These are phyloP conservation scores for Fraxinus nigra DNA, from an alignment of 305 asterid genomes.

Conservation along the genomic window DNA sequence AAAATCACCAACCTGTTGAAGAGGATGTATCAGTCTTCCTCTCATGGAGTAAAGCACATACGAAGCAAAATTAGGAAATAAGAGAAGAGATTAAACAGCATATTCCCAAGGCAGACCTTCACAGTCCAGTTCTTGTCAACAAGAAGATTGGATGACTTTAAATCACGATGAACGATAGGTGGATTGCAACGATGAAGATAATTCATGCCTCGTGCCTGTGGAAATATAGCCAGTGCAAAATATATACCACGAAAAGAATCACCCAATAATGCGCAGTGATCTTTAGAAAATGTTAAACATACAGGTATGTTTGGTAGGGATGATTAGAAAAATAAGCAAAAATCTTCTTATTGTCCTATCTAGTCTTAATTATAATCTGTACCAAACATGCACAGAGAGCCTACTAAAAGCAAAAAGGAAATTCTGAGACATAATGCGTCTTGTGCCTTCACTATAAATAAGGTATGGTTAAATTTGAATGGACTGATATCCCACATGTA, in stretches of 20 bases:
- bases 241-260: background rate
- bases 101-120: conserved; percentile 53
- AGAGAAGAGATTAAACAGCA: background rate
- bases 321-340: background rate
- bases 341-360: background rate
- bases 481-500: conserved; percentile 11
- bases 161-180: conserved; percentile 92
- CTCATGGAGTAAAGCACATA: conserved; percentile 10
- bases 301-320: background rate
- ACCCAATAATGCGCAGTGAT: background rate
- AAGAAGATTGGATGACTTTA: conserved; percentile 97
- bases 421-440: background rate
- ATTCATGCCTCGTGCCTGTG: conserved; percentile 97
- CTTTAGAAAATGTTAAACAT: background rate
- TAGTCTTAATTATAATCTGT: background rate
- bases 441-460: background rate
- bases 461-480: background rate
- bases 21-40: conserved; percentile 14
- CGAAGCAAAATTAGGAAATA: conserved; percentile 10
- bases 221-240: conserved; percentile 13
- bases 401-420: background rate
- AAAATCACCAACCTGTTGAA: conserved; percentile 90
- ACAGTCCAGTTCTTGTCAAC: conserved; percentile 98
- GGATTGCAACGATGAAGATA: conserved; percentile 91
- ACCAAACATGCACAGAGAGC: background rate